Conservation (phyloP, 2,329 filamentous ascomycete species). For the Chaetomiaceae sp. region DNA sequence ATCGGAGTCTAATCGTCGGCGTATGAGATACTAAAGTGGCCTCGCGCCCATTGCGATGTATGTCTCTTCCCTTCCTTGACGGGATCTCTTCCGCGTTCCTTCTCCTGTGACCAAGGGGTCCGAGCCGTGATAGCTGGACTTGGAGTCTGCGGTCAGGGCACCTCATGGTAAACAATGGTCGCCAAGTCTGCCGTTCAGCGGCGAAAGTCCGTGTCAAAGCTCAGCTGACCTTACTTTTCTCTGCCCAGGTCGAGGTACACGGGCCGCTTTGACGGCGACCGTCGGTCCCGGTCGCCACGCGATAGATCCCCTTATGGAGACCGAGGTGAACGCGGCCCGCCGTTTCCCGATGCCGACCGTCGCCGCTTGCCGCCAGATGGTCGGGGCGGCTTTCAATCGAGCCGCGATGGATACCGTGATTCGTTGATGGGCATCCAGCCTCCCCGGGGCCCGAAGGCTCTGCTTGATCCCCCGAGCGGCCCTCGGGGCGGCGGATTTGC, state of each 20-base stretch:
- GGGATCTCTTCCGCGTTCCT: neutral
- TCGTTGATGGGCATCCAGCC: constrained; percentile 60
- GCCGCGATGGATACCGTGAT: constrained; percentile 55
- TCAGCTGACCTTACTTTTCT: constrained; percentile 26
- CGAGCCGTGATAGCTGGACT: too few species aligned
- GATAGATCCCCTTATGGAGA: constrained; percentile 65
- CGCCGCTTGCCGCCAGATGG: constrained; percentile 61
- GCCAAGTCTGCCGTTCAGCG: too few species aligned
- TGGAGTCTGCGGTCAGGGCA: too few species aligned
- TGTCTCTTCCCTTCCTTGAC: too few species aligned
- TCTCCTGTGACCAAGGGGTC: neutral
- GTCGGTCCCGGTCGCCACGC: constrained; percentile 60
- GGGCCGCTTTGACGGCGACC: constrained; percentile 60
- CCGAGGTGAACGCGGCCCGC: constrained; percentile 33
- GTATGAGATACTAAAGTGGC: too few species aligned
- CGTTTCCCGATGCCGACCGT: constrained; percentile 61
- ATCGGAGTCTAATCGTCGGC: too few species aligned
- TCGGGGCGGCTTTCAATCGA: constrained; percentile 54
- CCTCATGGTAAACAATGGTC: too few species aligned
- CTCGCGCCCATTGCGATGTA: too few species aligned
- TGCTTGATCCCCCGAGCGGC: constrained; percentile 65
- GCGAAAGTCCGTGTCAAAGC: neutral
- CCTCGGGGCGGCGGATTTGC: constrained; percentile 64
- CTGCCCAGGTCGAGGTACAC: constrained; percentile 50
- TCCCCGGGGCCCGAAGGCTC: constrained; percentile 75